phyloP scores from a whole-genome alignment of 2,329 filamentous ascomycete species.

The Hymenoscyphus linearis region DNA sequence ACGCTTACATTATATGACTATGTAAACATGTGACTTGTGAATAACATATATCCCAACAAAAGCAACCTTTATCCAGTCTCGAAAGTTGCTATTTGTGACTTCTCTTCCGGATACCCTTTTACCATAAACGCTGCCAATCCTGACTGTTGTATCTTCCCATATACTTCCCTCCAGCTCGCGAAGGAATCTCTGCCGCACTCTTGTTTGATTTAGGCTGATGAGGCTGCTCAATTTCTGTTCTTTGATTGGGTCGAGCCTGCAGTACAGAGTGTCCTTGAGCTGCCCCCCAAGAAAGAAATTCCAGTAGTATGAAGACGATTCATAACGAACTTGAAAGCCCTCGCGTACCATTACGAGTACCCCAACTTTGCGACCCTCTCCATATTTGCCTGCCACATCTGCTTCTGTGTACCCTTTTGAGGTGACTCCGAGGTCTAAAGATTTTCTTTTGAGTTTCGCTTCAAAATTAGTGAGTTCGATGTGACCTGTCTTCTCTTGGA shows the following conservation, averaged over 20 bases:
- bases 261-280: conserved; percentile 13
- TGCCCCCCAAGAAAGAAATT: conserved; percentile 16
- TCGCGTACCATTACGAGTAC: conserved; percentile 26
- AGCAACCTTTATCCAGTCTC: conserved; percentile 16
- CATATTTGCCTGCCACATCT: conserved; percentile 24
- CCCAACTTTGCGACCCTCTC: conserved; percentile 30
- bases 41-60: no score
- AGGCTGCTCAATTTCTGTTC: not conserved
- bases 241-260: not conserved
- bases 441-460: conserved; percentile 14
- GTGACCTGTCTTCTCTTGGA: conserved; percentile 14
- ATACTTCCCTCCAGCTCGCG: conserved; percentile 10
- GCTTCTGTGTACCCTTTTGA: conserved; percentile 14
- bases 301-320: conserved; percentile 21
- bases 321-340: conserved; percentile 18
- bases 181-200: not conserved
- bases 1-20: no score
- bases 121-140: conserved; percentile 15
- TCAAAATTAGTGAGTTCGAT: conserved; percentile 27
- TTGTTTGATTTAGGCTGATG: not conserved
- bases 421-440: conserved; percentile 13
- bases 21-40: no score
- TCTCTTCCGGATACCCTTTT: not conserved
- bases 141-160: conserved; percentile 20
- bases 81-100: conserved; percentile 4